Base-by-base conservation (phyloP, 257 asterid species). In the Solanum pinnatisectum region DNA sequence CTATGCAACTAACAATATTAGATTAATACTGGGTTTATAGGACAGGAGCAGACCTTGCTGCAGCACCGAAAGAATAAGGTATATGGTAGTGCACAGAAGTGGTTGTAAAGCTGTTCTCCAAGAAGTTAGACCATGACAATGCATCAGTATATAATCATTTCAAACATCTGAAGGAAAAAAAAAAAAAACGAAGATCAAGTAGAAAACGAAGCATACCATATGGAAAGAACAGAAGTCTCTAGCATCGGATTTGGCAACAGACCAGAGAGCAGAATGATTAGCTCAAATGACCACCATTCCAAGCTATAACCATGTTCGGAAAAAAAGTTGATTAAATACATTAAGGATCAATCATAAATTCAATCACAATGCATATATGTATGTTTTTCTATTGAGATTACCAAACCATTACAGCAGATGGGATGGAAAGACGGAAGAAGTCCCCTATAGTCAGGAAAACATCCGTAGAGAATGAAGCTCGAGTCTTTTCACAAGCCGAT, bases 341-440 rank as follows among this genome's bases (percentile, higher is more conserved):
- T 12, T 56, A 56, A 10, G 10, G 67, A 20, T 59, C 60, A 25
- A 16, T 36, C 0, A 1, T 78, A 42, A 77, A 40, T 60, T 42
- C 39, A 27, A 79, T 79, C 3, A 44, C 63, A 44, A 42, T 0
- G n/a, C 15, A 2, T 42, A 79, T n/a, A 44, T 8, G 65, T 4
- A 44, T 44, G 84, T 44, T 44, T 8, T 10, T 63, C 73, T 40
- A 79, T 16, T 25, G 40, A 79, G 10, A 27, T 44, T 93, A 96
- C 99, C 99, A 96, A 86, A 95, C 96, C 99, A 96, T 96, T 5
- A 91, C 93, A 77, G 97, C 92, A 67, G 98, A 94, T 10, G 99
- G 98, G 83, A 96, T 78, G 36, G 97, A 96, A 89, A 95, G 90
- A 36, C 60, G 91, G 88, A 92, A 91, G 91, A 96, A 95, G 81